Conservation (phyloP, 441 rosid species). For the Croton setiger region DNA sequence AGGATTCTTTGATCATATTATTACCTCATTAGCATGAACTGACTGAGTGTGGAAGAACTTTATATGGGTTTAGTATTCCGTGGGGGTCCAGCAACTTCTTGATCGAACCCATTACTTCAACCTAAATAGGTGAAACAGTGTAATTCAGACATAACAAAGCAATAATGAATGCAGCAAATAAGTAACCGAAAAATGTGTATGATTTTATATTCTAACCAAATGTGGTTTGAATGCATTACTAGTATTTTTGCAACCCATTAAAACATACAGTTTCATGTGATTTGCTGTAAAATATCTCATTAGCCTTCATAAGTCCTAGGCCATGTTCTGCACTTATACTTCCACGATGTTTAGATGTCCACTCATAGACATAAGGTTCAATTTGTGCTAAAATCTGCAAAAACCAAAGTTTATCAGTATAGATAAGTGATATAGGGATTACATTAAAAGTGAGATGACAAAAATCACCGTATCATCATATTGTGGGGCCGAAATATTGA, state of each 20-base stretch:
- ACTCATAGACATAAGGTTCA: constrained; percentile 88
- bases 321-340: constrained; percentile 98
- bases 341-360: constrained; percentile 87
- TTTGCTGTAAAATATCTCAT: constrained; percentile 78
- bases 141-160: constrained; percentile 12
- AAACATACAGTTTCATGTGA: constrained; percentile 65
- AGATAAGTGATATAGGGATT: background rate
- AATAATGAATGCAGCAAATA: background rate
- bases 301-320: constrained; percentile 91
- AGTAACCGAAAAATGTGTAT: too few species aligned
- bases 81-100: constrained; percentile 77
- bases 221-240: background rate
- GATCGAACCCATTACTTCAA: constrained; percentile 69
- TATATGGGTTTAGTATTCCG: constrained; percentile 82
- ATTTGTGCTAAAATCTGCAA: constrained; percentile 70
- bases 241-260: background rate
- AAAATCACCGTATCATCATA: constrained; percentile 61
- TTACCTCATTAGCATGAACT: constrained; percentile 32
- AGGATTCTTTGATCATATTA: constrained; percentile 11
- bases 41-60: constrained; percentile 64
- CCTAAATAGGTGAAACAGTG: constrained; percentile 36
- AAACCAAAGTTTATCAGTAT: background rate
- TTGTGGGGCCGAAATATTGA: constrained; percentile 66
- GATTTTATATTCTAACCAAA: too few species aligned
- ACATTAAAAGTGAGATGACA: background rate